Evolutionary conservation across 2,329 filamentous ascomycete species (phyloP).

Genomic region (Lachnellula arida): DNA sequence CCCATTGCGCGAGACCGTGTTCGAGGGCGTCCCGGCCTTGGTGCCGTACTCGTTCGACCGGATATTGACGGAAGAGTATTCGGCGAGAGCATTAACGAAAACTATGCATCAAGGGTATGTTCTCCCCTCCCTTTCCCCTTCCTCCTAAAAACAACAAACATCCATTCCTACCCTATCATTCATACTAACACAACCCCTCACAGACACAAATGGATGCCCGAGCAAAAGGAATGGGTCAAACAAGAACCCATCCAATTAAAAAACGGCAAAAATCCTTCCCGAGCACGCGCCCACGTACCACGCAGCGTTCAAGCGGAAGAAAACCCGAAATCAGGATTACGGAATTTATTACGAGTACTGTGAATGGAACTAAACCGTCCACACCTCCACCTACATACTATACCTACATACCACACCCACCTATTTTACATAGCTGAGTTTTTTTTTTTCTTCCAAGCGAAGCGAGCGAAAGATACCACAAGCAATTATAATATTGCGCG

Average conservation of each 20-base stretch:
- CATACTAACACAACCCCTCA: slow-evolving; percentile 9
- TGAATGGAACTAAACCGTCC: background rate
- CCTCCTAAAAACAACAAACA: too few relatives aligned
- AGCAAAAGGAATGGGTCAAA: slow-evolving; percentile 56
- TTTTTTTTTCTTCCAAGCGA: too few relatives aligned
- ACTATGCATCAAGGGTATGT: slow-evolving; percentile 60
- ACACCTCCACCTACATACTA: background rate
- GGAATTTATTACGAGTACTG: slow-evolving; percentile 18
- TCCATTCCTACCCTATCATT: too few relatives aligned
- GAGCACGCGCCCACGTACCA: slow-evolving; percentile 16
- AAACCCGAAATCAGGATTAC: slow-evolving; percentile 14
- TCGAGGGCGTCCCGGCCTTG: slow-evolving; percentile 66
- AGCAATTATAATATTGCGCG: background rate
- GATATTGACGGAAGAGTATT: slow-evolving; percentile 63
- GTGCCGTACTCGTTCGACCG: slow-evolving; percentile 67
- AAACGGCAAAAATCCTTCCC: background rate
- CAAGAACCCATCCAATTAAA: slow-evolving; percentile 21
- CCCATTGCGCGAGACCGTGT: slow-evolving; percentile 68
- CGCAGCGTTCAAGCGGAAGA: slow-evolving; percentile 17
- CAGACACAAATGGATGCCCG: slow-evolving; percentile 57
- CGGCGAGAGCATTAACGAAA: slow-evolving; percentile 52
- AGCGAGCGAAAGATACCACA: too few relatives aligned
- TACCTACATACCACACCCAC: background rate
- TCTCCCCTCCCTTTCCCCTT: background rate
- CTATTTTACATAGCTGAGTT: background rate